phyloP scores from a whole-genome alignment of 2,329 filamentous ascomycete genomes.

The Xylaria arbuscula region DNA sequence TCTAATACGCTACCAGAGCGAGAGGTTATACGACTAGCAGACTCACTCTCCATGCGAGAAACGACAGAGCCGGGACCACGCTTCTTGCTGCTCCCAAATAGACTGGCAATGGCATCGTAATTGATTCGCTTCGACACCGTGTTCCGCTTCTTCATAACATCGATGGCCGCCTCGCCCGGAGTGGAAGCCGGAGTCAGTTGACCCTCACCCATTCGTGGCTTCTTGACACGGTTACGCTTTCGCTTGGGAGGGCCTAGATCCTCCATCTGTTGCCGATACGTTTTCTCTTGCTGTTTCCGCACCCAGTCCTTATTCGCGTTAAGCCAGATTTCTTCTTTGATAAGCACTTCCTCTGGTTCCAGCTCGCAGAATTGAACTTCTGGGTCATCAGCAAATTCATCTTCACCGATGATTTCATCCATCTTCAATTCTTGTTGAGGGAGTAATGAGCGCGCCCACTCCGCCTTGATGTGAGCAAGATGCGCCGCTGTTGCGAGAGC shows the following conservation, averaged over 20 bases:
- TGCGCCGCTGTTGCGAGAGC: conserved; percentile 69
- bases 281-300: conserved; percentile 84
- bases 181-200: conserved; percentile 73
- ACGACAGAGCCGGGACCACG: conserved; percentile 62
- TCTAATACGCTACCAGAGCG: conserved; percentile 50
- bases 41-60: conserved; percentile 57
- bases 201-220: conserved; percentile 71
- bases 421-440: conserved; percentile 64
- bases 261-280: conserved; percentile 76
- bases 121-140: conserved; percentile 79
- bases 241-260: conserved; percentile 63
- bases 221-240: conserved; percentile 61
- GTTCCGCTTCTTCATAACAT: conserved; percentile 73
- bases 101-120: conserved; percentile 70
- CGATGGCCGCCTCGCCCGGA: conserved; percentile 75
- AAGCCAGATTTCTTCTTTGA: conserved; percentile 94
- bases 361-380: conserved; percentile 87
- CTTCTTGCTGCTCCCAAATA: conserved; percentile 63
- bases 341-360: conserved; percentile 75
- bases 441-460: conserved; percentile 62
- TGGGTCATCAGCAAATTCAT: conserved; percentile 89
- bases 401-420: conserved; percentile 75
- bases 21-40: conserved; percentile 51
- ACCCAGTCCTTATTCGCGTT: conserved; percentile 96
- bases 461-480: conserved; percentile 64